Conservation (phyloP, 345 rosid species). For the Salix purpurea region DNA sequence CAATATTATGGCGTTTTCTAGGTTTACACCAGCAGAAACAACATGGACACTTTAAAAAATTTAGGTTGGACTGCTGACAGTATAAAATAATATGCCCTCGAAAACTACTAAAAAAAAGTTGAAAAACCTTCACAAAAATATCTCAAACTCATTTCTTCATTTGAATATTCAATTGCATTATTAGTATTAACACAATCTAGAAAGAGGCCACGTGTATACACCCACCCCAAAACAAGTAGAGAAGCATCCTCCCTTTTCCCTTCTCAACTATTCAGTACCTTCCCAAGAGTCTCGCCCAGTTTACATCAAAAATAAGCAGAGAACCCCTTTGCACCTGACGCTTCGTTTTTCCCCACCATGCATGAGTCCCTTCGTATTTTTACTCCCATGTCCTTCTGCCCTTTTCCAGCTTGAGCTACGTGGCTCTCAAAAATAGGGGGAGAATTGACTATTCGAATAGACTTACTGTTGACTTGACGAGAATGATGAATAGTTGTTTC, state of each 20-base stretch:
- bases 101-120: no score
- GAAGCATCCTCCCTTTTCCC: neutral
- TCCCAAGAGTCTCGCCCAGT: neutral
- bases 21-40: no score
- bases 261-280: neutral
- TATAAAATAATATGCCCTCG: no score
- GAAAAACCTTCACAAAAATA: no score
- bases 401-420: neutral
- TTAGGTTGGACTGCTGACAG: no score
- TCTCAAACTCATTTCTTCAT: no score
- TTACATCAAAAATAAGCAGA: neutral
- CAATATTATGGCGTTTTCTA: no score
- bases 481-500: slow-evolving; percentile 19
- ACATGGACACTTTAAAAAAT: no score
- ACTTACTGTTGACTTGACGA: slow-evolving; percentile 7
- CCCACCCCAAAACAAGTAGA: neutral
- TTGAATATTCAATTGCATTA: no score
- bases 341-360: neutral
- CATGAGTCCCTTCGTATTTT: neutral
- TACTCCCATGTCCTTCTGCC: neutral
- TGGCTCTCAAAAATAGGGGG: neutral
- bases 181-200: no score
- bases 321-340: neutral
- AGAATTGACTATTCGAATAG: no score
- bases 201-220: neutral